These are phyloP conservation scores for Thielaviopsis musarum DNA, from an alignment of 2,329 filamentous ascomycete species.

Conservation along the genomic window DNA sequence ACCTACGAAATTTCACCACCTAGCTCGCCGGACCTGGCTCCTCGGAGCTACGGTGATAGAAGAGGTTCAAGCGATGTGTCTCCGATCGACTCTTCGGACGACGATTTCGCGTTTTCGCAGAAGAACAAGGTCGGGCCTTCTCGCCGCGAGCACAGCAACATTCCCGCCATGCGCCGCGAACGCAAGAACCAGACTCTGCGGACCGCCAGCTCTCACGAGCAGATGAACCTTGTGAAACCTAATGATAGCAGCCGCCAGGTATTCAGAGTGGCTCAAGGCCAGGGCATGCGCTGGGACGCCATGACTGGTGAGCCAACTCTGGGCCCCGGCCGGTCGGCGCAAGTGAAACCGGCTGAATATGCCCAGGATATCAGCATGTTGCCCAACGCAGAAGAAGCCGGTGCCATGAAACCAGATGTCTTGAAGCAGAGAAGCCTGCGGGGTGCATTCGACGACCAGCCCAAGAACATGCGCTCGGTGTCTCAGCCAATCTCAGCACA, in stretches of 20 bases:
- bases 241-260: constrained; percentile 11
- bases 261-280: constrained; percentile 12
- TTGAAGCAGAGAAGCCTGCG: constrained; percentile 11
- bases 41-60: not conserved
- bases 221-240: constrained; percentile 13
- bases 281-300: constrained; percentile 44
- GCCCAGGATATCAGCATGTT: constrained; percentile 20
- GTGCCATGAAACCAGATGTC: constrained; percentile 10
- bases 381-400: constrained; percentile 2
- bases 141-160: constrained; percentile 19
- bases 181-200: constrained; percentile 17
- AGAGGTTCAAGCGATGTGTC: constrained; percentile 25
- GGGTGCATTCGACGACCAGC: constrained; percentile 27
- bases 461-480: constrained; percentile 23
- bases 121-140: constrained; percentile 2
- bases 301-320: constrained; percentile 49
- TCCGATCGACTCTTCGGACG: constrained; percentile 31
- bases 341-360: constrained; percentile 37
- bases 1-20: constrained; percentile 34
- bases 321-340: constrained; percentile 37
- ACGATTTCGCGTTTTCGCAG: constrained; percentile 20
- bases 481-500: constrained; percentile 1
- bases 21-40: constrained; percentile 33
- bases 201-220: constrained; percentile 24
- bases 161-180: constrained; percentile 35